Evolutionary conservation across 768 basidiomycete species (phyloP), one percentile per base, ranked within the genome.

Genomic region (Naganishia kalamii): DNA sequence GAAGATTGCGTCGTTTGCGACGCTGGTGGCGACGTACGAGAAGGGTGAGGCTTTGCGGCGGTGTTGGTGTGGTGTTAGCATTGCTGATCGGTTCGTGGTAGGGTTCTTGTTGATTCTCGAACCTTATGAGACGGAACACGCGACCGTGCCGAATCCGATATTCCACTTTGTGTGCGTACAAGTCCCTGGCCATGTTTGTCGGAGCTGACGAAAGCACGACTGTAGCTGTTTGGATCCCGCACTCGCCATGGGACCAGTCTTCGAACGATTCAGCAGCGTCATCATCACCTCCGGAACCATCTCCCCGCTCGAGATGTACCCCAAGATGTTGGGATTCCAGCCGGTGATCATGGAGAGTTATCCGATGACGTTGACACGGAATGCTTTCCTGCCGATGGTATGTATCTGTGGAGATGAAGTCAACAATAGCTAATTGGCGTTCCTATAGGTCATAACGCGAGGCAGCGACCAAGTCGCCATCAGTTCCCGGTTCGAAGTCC

Each of bases 241-340:
- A 0, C 84, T 99, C 35, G 96, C 96, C 10, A 99, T 99, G 72
- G 90, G 91, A 71, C 96, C 96, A 0, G 89, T 99, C 19, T 97
- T 99, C 75, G 96, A 99, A 74, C 88, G 92, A 32, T 99, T 98
- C 76, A 93, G 90, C 76, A 91, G 89, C 67, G 96, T 99, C 23
- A 92, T 99, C 69, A 99, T 99, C 76, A 99, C 96, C 0, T 97
- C 92, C 4, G 96, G 96, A 71, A 99, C 96, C 12, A 92, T 99
- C 71, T 97, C 93, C 0, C 96, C 96, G 2, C 79, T 99, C 65
- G 96, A 99, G 79, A 99, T 99, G 96, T 99, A 99, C 78, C 96
- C 96, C 13, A 99, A 98, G 80, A 99, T 99, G 90, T 83, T 99
- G 32, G 91, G 92, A 70, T 99, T 99, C 78, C 90, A 90, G 19